A percentile compares a stretch with the other conserved stretches of the same genome.
Evolutionary conservation across 2,329 filamentous ascomycete genomes (phyloP).

Genomic region (Kalaharituber pfeilii): DNA sequence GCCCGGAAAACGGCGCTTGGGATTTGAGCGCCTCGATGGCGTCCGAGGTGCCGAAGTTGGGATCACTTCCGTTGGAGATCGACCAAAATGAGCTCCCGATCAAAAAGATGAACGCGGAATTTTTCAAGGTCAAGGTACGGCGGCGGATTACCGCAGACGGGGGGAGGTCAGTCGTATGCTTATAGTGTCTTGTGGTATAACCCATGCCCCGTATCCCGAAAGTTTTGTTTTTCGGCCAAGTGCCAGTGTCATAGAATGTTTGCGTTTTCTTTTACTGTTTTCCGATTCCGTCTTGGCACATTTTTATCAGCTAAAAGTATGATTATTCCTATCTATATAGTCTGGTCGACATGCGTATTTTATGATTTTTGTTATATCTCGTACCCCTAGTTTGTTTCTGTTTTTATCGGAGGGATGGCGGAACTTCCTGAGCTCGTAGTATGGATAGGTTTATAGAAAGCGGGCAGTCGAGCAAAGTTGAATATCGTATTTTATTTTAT

Average conservation of each 20-base stretch:
- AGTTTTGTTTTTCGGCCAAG: not conserved
- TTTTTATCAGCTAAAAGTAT: no score
- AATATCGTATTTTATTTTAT: no score
- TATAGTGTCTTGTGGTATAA: not conserved
- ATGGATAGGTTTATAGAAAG: not conserved
- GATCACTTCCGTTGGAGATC: no score
- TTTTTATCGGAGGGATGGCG: not conserved
- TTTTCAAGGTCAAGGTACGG: constrained; percentile 29
- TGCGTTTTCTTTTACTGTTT: not conserved
- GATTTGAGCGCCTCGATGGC: not conserved
- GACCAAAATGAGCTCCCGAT: no score
- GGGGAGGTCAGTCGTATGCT: constrained; percentile 26
- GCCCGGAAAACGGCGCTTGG: not conserved
- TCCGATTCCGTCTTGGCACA: no score
- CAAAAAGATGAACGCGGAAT: constrained; percentile 16
- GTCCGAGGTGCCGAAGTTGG: not conserved
- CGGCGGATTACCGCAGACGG: constrained; percentile 31
- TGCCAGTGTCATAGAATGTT: not conserved
- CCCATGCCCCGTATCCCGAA: not conserved
- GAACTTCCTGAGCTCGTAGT: not conserved
- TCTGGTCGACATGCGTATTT: not conserved
- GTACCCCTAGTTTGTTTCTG: not conserved
- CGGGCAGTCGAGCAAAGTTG: not conserved
- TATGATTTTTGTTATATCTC: not conserved
- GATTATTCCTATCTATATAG: not conserved